Conservation (phyloP, 2,329 filamentous ascomycete species). For the Paracorniculantispora psalliotae region DNA sequence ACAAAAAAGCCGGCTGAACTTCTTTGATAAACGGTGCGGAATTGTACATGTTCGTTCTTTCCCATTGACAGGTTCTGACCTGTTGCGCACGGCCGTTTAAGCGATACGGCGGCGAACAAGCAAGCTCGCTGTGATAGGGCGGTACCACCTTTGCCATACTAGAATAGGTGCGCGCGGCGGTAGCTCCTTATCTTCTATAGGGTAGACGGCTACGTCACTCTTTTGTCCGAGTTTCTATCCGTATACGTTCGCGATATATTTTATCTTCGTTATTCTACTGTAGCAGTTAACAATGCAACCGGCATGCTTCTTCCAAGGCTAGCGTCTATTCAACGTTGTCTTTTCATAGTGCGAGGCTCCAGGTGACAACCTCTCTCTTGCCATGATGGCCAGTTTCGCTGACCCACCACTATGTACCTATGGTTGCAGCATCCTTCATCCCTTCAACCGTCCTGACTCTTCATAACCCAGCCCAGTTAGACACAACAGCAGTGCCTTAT, state of each 20-base stretch:
- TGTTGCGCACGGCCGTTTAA: no score
- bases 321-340: not conserved
- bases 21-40: no score
- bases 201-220: not conserved
- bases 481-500: no score
- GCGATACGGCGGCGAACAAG: no score
- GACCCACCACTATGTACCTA: not conserved
- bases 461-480: no score
- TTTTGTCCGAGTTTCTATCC: not conserved
- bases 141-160: no score
- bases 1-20: no score
- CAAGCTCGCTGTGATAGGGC: no score
- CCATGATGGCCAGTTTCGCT: not conserved
- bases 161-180: no score
- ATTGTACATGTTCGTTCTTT: no score
- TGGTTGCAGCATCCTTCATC: not conserved
- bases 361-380: not conserved
- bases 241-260: not conserved
- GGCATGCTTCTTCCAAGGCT: not conserved
- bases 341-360: not conserved
- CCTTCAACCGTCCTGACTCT: no score
- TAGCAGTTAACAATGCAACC: not conserved
- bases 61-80: no score
- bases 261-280: not conserved
- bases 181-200: not conserved